These are phyloP conservation scores for Metarhizium brunneum DNA, from an alignment of 2,329 filamentous ascomycete genomes.

Conservation along the genomic window DNA sequence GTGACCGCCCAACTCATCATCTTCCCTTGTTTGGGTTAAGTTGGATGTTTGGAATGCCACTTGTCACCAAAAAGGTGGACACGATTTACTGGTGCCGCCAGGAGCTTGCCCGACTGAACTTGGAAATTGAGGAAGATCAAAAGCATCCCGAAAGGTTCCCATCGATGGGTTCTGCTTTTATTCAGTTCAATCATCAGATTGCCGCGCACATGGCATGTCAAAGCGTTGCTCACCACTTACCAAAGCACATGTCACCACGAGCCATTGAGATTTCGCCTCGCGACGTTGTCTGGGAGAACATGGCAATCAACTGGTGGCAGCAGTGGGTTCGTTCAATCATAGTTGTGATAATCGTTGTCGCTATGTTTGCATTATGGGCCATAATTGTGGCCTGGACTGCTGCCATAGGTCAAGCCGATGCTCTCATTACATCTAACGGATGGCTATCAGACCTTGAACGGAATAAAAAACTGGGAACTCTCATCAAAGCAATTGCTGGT, in stretches of 20 bases:
- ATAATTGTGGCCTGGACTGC: slow-evolving; percentile 86
- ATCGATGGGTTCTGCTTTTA: slow-evolving; percentile 91
- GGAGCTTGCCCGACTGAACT: slow-evolving; percentile 76
- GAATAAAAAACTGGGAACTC: slow-evolving; percentile 49
- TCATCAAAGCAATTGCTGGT: slow-evolving; percentile 64
- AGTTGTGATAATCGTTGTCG: slow-evolving; percentile 56
- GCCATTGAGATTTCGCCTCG: slow-evolving; percentile 88
- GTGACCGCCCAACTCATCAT: slow-evolving; percentile 77
- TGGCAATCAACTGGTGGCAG: slow-evolving; percentile 93
- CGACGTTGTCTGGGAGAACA: slow-evolving; percentile 94
- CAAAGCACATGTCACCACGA: slow-evolving; percentile 86
- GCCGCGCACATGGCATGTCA: slow-evolving; percentile 98
- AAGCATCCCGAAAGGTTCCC: slow-evolving; percentile 77
- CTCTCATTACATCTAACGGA: slow-evolving; percentile 51
- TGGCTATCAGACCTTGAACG: slow-evolving; percentile 65
- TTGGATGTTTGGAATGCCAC: slow-evolving; percentile 72
- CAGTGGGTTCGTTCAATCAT: slow-evolving; percentile 63
- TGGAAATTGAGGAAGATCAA: slow-evolving; percentile 89
- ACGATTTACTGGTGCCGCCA: slow-evolving; percentile 86
- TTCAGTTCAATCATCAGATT: slow-evolving; percentile 97
- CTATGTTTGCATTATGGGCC: slow-evolving; percentile 81
- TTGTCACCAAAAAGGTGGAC: slow-evolving; percentile 84
- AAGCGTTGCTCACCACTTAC: slow-evolving; percentile 79
- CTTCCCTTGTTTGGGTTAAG: slow-evolving; percentile 51
- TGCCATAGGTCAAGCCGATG: slow-evolving; percentile 66